Evolutionary conservation across 169 alveolate genomes (phyloP).

Genomic region (Babesia bigemina): DNA sequence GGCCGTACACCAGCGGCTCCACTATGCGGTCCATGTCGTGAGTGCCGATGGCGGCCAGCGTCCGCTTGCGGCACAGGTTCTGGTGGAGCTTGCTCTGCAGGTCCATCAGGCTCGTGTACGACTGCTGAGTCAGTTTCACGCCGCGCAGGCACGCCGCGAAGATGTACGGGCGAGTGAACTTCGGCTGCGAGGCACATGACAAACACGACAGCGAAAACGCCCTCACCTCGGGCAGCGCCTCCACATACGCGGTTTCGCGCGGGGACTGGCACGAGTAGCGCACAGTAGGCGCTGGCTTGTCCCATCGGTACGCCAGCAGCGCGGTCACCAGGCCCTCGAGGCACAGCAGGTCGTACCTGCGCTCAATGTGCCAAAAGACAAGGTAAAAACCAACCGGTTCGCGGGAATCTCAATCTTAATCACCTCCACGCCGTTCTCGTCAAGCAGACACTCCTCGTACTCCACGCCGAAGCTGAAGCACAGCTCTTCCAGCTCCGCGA

Average conservation of each 20-base stretch:
- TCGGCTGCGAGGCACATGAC: conserved; percentile 5
- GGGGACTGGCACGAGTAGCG: not conserved
- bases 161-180: conserved; percentile 85
- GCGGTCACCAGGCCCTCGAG: conserved; percentile 84
- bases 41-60: conserved; percentile 94
- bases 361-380: not conserved
- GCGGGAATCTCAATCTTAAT: conserved; percentile 76
- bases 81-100: conserved; percentile 97
- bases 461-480: conserved; percentile 97
- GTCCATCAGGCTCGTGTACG: conserved; percentile 93
- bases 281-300: conserved; percentile 34
- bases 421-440: conserved; percentile 76
- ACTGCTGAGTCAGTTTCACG: conserved; percentile 85
- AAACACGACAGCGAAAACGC: not conserved
- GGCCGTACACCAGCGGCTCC: conserved; percentile 91
- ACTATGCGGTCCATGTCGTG: conserved; percentile 92
- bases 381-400: conserved; percentile 25
- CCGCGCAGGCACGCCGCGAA: conserved; percentile 94
- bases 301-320: conserved; percentile 69
- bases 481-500: conserved; percentile 88
- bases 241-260: conserved; percentile 3
- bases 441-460: conserved; percentile 89
- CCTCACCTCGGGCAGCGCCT: conserved; percentile 32
- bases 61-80: conserved; percentile 93
- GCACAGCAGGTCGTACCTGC: conserved; percentile 73